These are phyloP conservation scores for Blastocystis sp. DNA, from an alignment of 352 stramenopile species.

Conservation along the genomic window DNA sequence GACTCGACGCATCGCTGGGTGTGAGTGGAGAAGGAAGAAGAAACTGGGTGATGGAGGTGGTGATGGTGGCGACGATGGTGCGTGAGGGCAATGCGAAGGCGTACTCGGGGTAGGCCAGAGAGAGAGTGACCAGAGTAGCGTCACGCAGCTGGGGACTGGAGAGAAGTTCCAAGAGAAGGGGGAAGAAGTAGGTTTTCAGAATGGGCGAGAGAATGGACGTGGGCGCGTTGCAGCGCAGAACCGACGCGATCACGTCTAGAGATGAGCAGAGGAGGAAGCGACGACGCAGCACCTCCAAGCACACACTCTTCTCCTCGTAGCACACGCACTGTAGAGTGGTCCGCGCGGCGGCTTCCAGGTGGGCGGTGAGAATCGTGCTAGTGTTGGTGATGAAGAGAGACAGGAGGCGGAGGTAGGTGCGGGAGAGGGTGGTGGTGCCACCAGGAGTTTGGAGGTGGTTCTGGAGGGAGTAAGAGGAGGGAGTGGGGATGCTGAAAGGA, in stretches of 20 bases:
- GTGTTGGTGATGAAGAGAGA: background rate
- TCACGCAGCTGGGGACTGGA: background rate
- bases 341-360: background rate
- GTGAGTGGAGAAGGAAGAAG: background rate
- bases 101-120: background rate
- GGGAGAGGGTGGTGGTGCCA: background rate
- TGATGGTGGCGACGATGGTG: background rate
- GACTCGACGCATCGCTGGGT: no score
- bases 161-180: background rate
- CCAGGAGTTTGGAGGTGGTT: background rate
- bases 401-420: background rate
- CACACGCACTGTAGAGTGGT: background rate
- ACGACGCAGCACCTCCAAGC: background rate
- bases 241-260: background rate
- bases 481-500: background rate
- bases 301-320: background rate
- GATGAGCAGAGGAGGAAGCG: background rate
- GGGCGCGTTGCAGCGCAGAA: background rate
- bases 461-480: background rate
- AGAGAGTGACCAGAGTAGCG: background rate
- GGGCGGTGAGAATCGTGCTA: background rate
- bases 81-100: background rate
- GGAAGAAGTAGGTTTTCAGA: background rate
- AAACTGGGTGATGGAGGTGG: background rate
- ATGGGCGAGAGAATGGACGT: background rate